Evolutionary conservation across 345 rosid genomes (phyloP), one percentile per base, ranked within the genome.

Genomic region (Gossypioides kirkii): DNA sequence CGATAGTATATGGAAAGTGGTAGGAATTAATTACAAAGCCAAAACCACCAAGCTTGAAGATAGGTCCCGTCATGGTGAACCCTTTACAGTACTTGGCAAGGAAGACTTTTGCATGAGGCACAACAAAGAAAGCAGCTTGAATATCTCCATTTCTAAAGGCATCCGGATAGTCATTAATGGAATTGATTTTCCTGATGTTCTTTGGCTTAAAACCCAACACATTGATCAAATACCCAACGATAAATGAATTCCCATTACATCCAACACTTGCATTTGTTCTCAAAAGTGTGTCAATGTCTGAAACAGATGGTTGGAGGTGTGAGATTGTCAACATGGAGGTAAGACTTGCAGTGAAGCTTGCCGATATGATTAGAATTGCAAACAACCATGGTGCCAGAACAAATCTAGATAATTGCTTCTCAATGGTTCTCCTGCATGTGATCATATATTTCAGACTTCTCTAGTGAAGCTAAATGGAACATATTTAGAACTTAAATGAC

Each of bases 371-470:
- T 18, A 79, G 79, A 65, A 77, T 64, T 12, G 70, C 71, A 2
- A 82, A 71, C 49, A 75, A 17, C 81, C 85, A 77, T 59, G 79
- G 79, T 6, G 77, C 78, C 9, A 82, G 63, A 58, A 79, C 78
- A 20, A 70, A 55, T 12, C 60, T 65, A 55, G 80, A 63, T 52
- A 54, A 56, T 50, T 74, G 10, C 46, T 61, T n/a, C 43, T 55
- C 2, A 67, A 59, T 28, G 70, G 68, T 70, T 75, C 77, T 58
- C 84, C 81, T 75, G 76, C 60, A 77, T 32, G 10, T 8, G 12
- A 66, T 13, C 5, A 16, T 46, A 13, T 46, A 13, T 46, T 12
- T 66, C 55, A 10, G 20, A 66, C 8, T 13, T 45, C 25, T 20
- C 59, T 18, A 18, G 4, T 10, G 25, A 26, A 63, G 16, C 2